Base-by-base conservation (phyloP, 257 asterid genomes). In the Solanum virginianum region DNA sequence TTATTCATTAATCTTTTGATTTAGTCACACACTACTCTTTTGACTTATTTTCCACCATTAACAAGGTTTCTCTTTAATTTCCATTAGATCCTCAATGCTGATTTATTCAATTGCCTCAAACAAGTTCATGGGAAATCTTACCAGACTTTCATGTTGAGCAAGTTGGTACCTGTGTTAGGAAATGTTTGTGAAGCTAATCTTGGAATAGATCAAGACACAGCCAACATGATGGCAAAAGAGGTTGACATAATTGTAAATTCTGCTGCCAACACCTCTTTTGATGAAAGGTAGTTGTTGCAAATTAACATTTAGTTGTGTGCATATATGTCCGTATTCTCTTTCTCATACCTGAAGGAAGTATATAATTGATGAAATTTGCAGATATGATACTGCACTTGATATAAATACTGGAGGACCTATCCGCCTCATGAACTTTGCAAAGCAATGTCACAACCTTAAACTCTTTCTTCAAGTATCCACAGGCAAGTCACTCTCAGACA, bases 401-500 rank as follows among this genome's bases (percentile, higher is more conserved):
- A 92, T 95, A 85, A 95, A 95, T 90, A 95, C 98, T 1, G 84
- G 90, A 20, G 98, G 99, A 84, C 96, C 99, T 9, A 90, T 87
- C 75, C 98, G 97, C 29, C 90, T 93, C 79, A 91, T 94, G 91
- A 88, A 86, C 59, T 95, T 95, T 49, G 94, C 99, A 57, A 93
- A 93, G 83, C 88, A 91, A 75, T 95, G 99, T 93, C 88, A 72
- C 87, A 94, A 90, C 83, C 86, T 94, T 66, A 88, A 90, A 85
- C 97, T 95, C 87, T 95, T 95, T 87, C 54, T 94, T 74, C 99
- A 95, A 87, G 90, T 95, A 29, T 94, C 99, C n/a, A 95, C 99
- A 90, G 98, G 99, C 92, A 91, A 91, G 94, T 83, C 32, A 36
- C 32, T 15, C 47, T 29, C 74, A 15, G 53, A 66, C 11, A 29